Evolutionary conservation across 768 basidiomycete genomes (phyloP).

Genomic region (Russula dissimulans): DNA sequence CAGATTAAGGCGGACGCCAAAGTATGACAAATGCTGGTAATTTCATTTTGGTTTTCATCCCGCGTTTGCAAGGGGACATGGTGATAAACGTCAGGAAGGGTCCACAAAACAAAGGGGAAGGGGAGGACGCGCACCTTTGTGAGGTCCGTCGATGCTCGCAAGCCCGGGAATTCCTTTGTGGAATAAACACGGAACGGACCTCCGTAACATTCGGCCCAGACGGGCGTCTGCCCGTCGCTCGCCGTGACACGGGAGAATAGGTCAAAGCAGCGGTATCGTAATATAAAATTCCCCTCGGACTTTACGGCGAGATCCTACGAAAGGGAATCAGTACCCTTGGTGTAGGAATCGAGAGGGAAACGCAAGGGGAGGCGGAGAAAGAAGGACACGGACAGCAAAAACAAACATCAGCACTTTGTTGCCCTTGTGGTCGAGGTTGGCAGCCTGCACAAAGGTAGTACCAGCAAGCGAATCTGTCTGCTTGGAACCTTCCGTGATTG

Average conservation of each 20-base stretch:
- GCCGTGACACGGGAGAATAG: conserved; percentile 36
- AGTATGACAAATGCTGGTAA: conserved; percentile 41
- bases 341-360: neutral
- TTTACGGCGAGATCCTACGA: conserved; percentile 65
- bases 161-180: conserved; percentile 63
- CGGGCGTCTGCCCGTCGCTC: conserved; percentile 30
- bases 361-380: neutral
- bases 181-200: conserved; percentile 57
- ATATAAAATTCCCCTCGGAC: conserved; percentile 53
- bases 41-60: neutral
- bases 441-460: conserved; percentile 47
- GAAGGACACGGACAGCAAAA: conserved; percentile 42
- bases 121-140: conserved; percentile 42
- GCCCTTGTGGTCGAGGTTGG: conserved; percentile 47
- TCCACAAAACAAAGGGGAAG: neutral
- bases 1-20: conserved; percentile 50
- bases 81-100: neutral
- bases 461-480: conserved; percentile 48
- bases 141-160: conserved; percentile 55
- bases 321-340: neutral
- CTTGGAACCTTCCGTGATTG: conserved; percentile 42
- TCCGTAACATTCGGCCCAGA: conserved; percentile 59
- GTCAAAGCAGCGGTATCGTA: conserved; percentile 62
- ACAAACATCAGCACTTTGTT: conserved; percentile 50
- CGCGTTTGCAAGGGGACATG: neutral